Base-by-base conservation (phyloP, 805 yeast species). In the Yarrowia keelungensis region DNA sequence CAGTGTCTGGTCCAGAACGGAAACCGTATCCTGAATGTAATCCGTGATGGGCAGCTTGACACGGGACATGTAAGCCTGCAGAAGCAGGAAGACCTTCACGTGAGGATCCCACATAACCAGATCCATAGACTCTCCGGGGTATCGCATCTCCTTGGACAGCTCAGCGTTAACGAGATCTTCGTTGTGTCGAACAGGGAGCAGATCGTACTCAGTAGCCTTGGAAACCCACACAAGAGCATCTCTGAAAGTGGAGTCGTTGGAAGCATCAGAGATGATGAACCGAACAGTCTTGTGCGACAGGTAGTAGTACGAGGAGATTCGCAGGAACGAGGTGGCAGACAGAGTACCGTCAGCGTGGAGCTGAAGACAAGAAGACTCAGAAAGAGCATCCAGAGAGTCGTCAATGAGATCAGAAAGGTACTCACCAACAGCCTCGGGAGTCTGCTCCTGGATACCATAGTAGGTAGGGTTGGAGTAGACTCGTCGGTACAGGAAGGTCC, bases 31-130 rank as follows among this genome's bases (percentile, higher is more conserved):
- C 76, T 94, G 98, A 10, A 89, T 83, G 76, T 95, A 95, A 81
- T 95, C 99, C 0, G 97, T 96, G 74, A 95, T 91, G 1, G 98
- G 99, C 59, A 95, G 81, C 70, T 91, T 95, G 7, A 86, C 81
- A 59, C 92, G 79, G 45, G 85, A 80, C 84, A 90, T 85, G 73
- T 83, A 88, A 0, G 94, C 93, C 75, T 90, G 95, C 9, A 90
- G 75, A 72, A 90, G 81, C 70, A 90, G 79, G 73, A 83, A 90
- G 2, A 92, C 87, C 76, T 90, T 90, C 72, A 90, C 90, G 76
- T 90, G 96, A 5, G 96, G 95, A 75, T 92, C 96, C 88, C 95
- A 91, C 78, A 91, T 87, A 26, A 81, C 74, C 26, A 54, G 58
- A 22, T 73, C 75, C 67, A 70, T 59, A 36, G 41, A 39, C 32